phyloP scores from a whole-genome alignment of 345 rosid species.

The Euphorbia peplus region DNA sequence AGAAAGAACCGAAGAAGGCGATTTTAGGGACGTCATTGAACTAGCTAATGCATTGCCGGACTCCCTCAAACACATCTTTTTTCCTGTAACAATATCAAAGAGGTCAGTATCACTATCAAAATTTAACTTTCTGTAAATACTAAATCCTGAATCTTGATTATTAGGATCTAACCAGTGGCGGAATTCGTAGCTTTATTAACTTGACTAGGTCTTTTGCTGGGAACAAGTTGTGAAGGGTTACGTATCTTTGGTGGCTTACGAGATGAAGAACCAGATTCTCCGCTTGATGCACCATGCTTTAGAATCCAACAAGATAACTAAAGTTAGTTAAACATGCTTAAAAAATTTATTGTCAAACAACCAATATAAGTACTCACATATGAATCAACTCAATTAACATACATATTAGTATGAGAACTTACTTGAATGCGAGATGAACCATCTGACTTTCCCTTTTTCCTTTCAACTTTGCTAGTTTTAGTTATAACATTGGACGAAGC shows the following conservation, averaged over 20 bases:
- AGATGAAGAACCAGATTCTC: slow-evolving; percentile 21
- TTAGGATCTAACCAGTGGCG: slow-evolving; percentile 22
- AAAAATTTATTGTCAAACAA: neutral
- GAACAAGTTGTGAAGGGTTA: slow-evolving; percentile 16
- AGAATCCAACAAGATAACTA: slow-evolving; percentile 1
- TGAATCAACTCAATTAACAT: slow-evolving; percentile 2
- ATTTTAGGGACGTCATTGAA: slow-evolving; percentile 16
- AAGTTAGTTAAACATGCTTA: slow-evolving; percentile 13
- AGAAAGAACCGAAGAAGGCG: slow-evolving; percentile 24
- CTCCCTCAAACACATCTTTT: slow-evolving; percentile 20
- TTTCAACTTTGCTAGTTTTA: slow-evolving; percentile 15
- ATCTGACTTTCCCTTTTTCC: slow-evolving; percentile 20
- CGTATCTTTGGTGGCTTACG: slow-evolving; percentile 26
- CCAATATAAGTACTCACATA: too few relatives aligned
- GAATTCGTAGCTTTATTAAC: slow-evolving; percentile 22
- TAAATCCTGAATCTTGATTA: neutral
- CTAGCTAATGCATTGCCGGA: slow-evolving; percentile 10
- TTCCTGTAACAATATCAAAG: slow-evolving; percentile 24
- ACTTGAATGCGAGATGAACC: slow-evolving; percentile 21
- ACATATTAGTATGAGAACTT: slow-evolving; percentile 9
- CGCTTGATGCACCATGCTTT: slow-evolving; percentile 19
- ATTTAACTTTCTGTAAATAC: neutral
- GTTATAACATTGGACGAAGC: slow-evolving; percentile 6
- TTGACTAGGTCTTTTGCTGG: slow-evolving; percentile 23
- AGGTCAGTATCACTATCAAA: neutral